Evolutionary conservation across 805 yeast species (phyloP).

Genomic region (Wickerhamiella brachini): DNA sequence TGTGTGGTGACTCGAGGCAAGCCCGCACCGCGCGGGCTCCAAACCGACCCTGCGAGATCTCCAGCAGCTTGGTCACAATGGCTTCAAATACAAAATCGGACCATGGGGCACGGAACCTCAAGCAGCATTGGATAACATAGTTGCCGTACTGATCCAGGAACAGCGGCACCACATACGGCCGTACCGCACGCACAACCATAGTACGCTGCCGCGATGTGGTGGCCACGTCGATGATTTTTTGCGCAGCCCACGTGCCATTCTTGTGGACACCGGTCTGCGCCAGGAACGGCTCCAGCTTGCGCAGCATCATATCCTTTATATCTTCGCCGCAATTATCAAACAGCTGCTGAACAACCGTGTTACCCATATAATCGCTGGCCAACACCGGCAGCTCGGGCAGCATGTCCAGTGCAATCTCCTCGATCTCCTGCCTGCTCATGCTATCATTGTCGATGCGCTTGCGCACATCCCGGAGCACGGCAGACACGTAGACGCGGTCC

Average conservation of each 20-base stretch:
- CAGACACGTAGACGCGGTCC: conserved; percentile 69
- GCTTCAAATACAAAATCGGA: conserved; percentile 82
- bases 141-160: conserved; percentile 95
- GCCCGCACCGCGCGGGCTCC: conserved; percentile 95
- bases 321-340: conserved; percentile 59
- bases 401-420: conserved; percentile 72
- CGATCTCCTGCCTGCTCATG: conserved; percentile 49
- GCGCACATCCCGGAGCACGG: conserved; percentile 74
- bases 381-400: conserved; percentile 79
- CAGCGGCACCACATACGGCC: conserved; percentile 70
- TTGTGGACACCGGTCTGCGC: conserved; percentile 92
- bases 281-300: conserved; percentile 60
- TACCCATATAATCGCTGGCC: conserved; percentile 86
- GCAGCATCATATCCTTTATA: conserved; percentile 68
- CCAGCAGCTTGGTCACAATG: conserved; percentile 61
- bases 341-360: conserved; percentile 86
- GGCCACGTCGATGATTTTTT: conserved; percentile 75
- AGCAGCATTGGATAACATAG: conserved; percentile 87
- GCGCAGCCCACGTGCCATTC: conserved; percentile 99
- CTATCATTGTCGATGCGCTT: conserved; percentile 49
- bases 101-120: conserved; percentile 79
- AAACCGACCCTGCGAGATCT: conserved; percentile 74
- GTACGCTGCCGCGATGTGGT: conserved; percentile 47
- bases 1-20: conserved; percentile 66
- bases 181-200: conserved; percentile 53